Base-by-base conservation (phyloP, 1,139 yeast species). In the Scheffersomyces quercinus region DNA sequence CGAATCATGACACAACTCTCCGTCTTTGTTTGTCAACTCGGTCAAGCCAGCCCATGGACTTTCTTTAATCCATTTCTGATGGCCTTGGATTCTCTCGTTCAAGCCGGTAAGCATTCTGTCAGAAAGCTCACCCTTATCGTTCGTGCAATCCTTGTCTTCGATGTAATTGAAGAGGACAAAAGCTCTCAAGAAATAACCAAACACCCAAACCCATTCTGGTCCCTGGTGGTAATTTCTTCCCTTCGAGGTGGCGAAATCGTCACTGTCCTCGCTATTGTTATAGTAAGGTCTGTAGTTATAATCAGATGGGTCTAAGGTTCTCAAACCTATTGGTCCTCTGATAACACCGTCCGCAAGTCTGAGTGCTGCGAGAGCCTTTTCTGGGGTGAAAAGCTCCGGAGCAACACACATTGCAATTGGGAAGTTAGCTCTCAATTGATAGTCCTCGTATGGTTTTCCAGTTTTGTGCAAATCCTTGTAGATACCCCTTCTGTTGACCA, bases 211-310 rank as follows among this genome's bases (percentile, higher is more conserved):
- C 99, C 99, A 93, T 62, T 93, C 99, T 1, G 99, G 99, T 2
- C 99, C 99, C 67, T 93, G 98, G 64, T 93, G 99, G 64, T 93
- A 93, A 66, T 93, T 93, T 57, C 98, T 79, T 14, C 99, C 99
- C 66, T 90, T 90, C 5, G 98, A 77, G 0, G 98, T 90, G 1
- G 95, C 90, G 73, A 90, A 93, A 62, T 93, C 97, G 7, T 77
- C 81, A 42, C 80, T 82, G 58, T 93, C 98, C 38, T 80, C 85
- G 40, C 91, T 70, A 60, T 93, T 93, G 55, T 73, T 71, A 65
- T 93, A 93, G 68, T 88, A 80, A 1, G 99, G 99, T 47, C 95
- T 78, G 65, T 93, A 93, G 65, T 93, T 90, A 72, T 83, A 79
- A 67, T 93, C 99, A 14, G 83, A 77, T 4, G 99, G 98, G 62